Base-by-base conservation (phyloP, 2,329 filamentous ascomycete species). In the Macrophomina pseudophaseolina region DNA sequence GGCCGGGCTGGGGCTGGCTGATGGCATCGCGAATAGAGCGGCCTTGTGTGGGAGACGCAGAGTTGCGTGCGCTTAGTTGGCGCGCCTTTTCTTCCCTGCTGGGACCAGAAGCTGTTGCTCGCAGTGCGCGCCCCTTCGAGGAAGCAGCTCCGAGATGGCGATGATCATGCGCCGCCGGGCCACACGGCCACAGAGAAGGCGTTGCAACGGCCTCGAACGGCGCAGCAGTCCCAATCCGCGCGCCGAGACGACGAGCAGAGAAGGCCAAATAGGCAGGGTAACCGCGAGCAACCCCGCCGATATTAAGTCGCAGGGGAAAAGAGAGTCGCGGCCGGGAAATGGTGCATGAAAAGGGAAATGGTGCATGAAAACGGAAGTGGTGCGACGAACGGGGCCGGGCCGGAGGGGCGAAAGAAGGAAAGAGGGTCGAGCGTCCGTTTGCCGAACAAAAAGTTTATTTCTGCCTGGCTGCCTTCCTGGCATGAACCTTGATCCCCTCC, bases 391-490 rank as follows among this genome's bases (percentile, higher is more conserved):
- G 5, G 51, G 2, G 51, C 30, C 51, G 28, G 51, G 51, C 30
- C 51, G 51, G 35, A 33, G 30, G 30, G 16, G 48, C 51, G 30
- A 5, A 53, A 35, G 30, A 33, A 53, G 51, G 51, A 53, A 53
- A 53, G 51, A 53, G 51, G 51, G 30, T 53, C 51, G 51, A 53
- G 48, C 48, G 48, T 51, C 28, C 16, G 48, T 3, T 18, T 16
- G 51, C 51, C 51, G 30, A 35, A 35, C 33, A 53, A 35, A 35
- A 53, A 53, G 51, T 53, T 53, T 53, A 53, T 53, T 53, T 35
- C 51, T 53, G 28, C 51, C 30, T 51, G 48, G 30, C 48, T 9
- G 3, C 46, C 48, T n/a, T n/a, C n/a, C n/a, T n/a, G n/a, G n/a
- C 42, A 4, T 14, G 42, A 8, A n/a, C 11, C 11, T n/a, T 44